phyloP scores from a whole-genome alignment of 768 basidiomycete genomes.

The Sarcodon aspratus region DNA sequence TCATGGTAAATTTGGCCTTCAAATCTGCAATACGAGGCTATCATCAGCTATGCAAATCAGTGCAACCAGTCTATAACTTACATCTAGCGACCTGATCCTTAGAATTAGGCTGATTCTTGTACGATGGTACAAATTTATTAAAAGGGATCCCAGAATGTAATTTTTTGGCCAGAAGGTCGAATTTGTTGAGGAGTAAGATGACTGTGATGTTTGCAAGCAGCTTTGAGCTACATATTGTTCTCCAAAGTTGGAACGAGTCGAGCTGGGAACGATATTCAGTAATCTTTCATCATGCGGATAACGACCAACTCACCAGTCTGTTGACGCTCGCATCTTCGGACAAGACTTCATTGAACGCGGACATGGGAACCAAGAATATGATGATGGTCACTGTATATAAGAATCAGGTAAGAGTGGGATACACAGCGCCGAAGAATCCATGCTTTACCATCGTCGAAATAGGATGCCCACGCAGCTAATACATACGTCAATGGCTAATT shows the following conservation, averaged over 20 bases:
- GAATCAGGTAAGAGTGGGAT: conserved; percentile 2
- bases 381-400: conserved; percentile 39
- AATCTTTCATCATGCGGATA: not conserved
- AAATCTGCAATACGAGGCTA: conserved; percentile 26
- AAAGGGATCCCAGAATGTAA: conserved; percentile 29
- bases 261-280: conserved; percentile 20
- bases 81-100: conserved; percentile 41
- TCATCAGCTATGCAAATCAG: not conserved
- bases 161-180: conserved; percentile 46
- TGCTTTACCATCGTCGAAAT: conserved; percentile 48
- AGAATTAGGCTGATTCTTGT: conserved; percentile 39
- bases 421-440: not conserved
- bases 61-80: conserved; percentile 16
- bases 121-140: conserved; percentile 43
- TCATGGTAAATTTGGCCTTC: conserved; percentile 34
- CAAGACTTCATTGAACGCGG: conserved; percentile 52
- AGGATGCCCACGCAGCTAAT: conserved; percentile 55
- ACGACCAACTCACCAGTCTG: conserved; percentile 34
- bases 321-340: conserved; percentile 48
- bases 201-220: conserved; percentile 41
- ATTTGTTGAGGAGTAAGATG: conserved; percentile 53
- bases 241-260: conserved; percentile 50
- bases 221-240: conserved; percentile 46
- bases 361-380: conserved; percentile 57
- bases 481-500: not conserved